Conservation (phyloP, 2,329 filamentous ascomycete genomes). For the Diaporthe citriasiana region DNA sequence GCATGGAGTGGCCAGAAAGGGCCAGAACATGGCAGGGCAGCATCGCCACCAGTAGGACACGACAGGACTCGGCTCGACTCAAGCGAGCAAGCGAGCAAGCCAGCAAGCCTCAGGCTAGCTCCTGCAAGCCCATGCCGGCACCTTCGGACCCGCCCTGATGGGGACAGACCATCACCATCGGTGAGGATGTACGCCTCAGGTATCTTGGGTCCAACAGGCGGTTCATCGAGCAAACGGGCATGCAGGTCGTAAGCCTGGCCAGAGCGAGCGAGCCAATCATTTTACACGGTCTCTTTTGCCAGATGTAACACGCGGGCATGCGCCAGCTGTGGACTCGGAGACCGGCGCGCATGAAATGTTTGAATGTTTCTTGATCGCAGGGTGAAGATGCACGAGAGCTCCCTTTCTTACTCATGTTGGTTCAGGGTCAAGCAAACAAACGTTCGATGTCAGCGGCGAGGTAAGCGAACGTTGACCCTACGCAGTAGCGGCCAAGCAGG, state of each 20-base stretch:
- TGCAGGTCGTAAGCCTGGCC: slow-evolving; percentile 23
- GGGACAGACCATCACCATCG: neutral
- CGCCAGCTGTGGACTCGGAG: neutral
- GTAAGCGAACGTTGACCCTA: neutral
- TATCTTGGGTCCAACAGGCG: neutral
- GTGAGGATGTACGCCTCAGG: neutral
- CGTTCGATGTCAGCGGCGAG: neutral
- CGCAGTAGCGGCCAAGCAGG: neutral
- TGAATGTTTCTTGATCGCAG: neutral
- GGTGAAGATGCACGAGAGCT: neutral
- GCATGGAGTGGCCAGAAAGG: slow-evolving; percentile 7
- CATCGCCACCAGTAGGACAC: slow-evolving; percentile 1
- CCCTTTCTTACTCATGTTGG: neutral
- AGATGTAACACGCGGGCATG: slow-evolving; percentile 8
- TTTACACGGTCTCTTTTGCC: slow-evolving; percentile 9
- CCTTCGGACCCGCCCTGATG: neutral
- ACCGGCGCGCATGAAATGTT: neutral
- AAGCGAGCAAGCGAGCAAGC: slow-evolving; percentile 13
- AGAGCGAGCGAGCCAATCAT: slow-evolving; percentile 29
- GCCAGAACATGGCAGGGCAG: slow-evolving; percentile 1
- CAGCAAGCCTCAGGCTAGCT: slow-evolving; percentile 6
- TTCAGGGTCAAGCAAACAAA: neutral
- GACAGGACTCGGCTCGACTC: slow-evolving; percentile 7
- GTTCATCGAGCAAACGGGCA: neutral
- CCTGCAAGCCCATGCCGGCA: slow-evolving; percentile 8